Percentiles rank a stretch among this genome's conserved stretches.
phyloP scores from a whole-genome alignment of 495 filamentous ascomycete species.

The Neurospora sp. region DNA sequence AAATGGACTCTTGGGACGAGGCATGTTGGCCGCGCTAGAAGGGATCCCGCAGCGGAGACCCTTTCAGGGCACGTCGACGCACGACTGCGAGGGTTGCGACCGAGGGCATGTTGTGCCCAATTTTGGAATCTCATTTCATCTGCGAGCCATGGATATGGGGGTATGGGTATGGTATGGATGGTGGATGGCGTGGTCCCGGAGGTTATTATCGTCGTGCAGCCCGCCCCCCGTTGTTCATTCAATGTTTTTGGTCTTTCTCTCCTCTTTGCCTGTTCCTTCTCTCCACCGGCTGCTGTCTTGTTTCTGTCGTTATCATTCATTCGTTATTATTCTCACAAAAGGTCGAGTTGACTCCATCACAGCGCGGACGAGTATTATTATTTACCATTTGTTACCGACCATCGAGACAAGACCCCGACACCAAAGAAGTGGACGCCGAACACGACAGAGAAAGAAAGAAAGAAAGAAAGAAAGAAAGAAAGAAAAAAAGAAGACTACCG shows the following conservation, averaged over 20 bases:
- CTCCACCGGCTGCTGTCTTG: background rate
- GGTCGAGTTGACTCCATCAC: background rate
- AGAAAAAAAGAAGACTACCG: background rate
- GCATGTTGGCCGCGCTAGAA: background rate
- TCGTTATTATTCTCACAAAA: background rate
- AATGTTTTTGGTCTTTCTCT: conserved; percentile 1
- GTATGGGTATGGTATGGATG: background rate
- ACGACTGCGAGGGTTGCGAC: background rate
- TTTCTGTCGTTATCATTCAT: background rate
- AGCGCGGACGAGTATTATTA: background rate
- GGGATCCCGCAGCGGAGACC: conserved; percentile 1
- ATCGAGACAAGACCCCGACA: background rate
- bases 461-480: background rate
- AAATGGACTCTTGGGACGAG: background rate
- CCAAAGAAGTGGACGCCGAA: background rate
- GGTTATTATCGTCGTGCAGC: conserved; percentile 2
- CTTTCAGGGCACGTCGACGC: conserved; percentile 2
- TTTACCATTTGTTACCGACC: background rate
- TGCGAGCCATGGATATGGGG: background rate
- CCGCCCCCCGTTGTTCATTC: background rate
- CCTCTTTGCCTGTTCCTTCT: background rate
- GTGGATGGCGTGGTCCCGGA: background rate
- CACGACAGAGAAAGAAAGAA: background rate
- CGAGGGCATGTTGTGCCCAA: background rate
- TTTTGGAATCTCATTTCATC: background rate